A percentile compares a stretch with the other conserved stretches of the same genome.
These are phyloP conservation scores for Rhododendron vialii DNA, from an alignment of 148 eudicot species.

Conservation along the genomic window DNA sequence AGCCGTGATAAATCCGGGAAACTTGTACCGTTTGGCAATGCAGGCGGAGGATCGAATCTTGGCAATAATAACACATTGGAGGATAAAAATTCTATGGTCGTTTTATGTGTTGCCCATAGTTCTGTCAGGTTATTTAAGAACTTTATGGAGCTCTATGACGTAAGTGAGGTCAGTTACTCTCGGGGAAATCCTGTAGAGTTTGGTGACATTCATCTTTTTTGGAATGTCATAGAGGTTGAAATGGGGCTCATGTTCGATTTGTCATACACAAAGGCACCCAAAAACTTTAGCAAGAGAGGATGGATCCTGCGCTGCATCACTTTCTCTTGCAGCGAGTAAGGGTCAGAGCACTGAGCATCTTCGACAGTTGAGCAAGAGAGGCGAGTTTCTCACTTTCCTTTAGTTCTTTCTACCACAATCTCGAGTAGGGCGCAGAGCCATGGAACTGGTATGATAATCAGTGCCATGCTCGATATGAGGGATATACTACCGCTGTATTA, in stretches of 20 bases:
- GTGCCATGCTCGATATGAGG: too few species aligned
- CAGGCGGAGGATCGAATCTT: too few species aligned
- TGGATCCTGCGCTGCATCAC: not conserved
- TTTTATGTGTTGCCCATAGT: not conserved
- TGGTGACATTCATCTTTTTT: not conserved
- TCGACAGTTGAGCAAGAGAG: not conserved
- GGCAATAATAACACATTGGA: not conserved
- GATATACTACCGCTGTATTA: too few species aligned
- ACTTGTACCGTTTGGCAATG: too few species aligned
- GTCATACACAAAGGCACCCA: too few species aligned
- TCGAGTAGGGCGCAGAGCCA: not conserved
- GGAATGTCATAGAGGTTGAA: not conserved
- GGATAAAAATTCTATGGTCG: not conserved
- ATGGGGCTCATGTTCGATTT: too few species aligned
- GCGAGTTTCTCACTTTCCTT: not conserved
- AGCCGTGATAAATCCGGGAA: not conserved
- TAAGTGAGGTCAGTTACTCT: too few species aligned
- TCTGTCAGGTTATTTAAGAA: too few species aligned
- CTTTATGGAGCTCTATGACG: not conserved
- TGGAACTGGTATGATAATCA: too few species aligned
- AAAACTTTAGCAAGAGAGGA: not conserved
- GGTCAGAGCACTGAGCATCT: not conserved
- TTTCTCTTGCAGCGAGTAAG: not conserved
- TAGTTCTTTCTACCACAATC: not conserved
- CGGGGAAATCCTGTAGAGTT: not conserved